These are phyloP conservation scores for Pichia deserticola DNA, from an alignment of 805 yeast genomes.

Conservation along the genomic window DNA sequence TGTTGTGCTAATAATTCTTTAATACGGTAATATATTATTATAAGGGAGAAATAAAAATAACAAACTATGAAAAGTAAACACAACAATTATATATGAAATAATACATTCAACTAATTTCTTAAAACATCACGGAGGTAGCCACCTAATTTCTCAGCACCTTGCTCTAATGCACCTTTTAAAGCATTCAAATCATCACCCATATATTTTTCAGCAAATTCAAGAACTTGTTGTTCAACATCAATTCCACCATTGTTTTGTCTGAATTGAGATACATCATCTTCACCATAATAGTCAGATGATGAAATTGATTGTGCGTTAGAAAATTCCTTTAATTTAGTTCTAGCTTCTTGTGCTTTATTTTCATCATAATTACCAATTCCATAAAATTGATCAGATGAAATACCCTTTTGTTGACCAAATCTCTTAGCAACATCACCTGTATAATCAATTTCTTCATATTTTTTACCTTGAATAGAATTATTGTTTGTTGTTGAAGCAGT, in stretches of 20 bases:
- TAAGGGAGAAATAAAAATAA: too few species aligned
- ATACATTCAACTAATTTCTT: conserved; percentile 26
- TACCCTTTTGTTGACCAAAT: conserved; percentile 86
- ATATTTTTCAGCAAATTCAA: conserved; percentile 61
- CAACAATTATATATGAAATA: too few species aligned
- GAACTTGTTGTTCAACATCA: conserved; percentile 45
- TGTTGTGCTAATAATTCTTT: too few species aligned
- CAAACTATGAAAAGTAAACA: too few species aligned
- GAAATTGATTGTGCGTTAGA: conserved; percentile 87
- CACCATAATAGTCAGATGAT: conserved; percentile 88
- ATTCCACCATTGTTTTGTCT: conserved; percentile 19
- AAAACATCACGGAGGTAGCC: conserved; percentile 81
- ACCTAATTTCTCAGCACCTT: conserved; percentile 86
- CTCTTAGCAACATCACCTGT: conserved; percentile 70
- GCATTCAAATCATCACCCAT: conserved; percentile 81
- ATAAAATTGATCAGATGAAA: conserved; percentile 91
- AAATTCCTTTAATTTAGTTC: conserved; percentile 70
- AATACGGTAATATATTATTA: too few species aligned
- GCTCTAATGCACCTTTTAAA: conserved; percentile 85
- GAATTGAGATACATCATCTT: conserved; percentile 33
- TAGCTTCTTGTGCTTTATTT: conserved; percentile 71
- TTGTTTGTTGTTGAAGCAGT: conserved; percentile 35
- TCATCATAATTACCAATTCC: conserved; percentile 84
- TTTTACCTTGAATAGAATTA: conserved; percentile 13
- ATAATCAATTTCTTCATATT: conserved; percentile 37